Base-by-base conservation (phyloP, 768 basidiomycete species). In the Suillus tomentosus region DNA sequence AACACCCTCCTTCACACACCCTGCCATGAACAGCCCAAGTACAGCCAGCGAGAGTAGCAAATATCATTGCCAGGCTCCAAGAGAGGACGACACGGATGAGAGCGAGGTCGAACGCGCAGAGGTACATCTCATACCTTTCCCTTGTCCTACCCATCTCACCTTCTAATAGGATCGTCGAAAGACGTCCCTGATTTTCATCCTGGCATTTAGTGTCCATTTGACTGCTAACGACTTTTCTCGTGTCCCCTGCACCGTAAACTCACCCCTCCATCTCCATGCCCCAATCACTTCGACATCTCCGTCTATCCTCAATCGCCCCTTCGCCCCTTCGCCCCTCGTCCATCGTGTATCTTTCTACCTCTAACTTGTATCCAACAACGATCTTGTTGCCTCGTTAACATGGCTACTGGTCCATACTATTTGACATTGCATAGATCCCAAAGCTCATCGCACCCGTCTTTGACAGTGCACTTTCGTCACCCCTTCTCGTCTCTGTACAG, bases 151-250 rank as follows among this genome's bases (percentile, higher is more conserved):
- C 43, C 22, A 13, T 7, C 39, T 58, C 39, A 58, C 56, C 15
- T 17, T 19, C 19, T 51, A 27, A 42, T 63, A 77, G 74, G 72
- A 73, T 40, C 19, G 36, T 22, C 70, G 77, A 50, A 78, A 71
- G 64, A 77, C 77, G 15, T 68, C 72, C 5, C 68, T 76, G 0
- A 17, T 27, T 27, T 22, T 8, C 6, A 15, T 51, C 50, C 22
- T 48, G 1, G 47, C 47, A 9, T 24, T 22, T 50, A 50, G 22
- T 6, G 22, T 48, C 11, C 11, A 22, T 22, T 22, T 22, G 43
- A n/a, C 10, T 45, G 9, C 19, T 9, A 45, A 45, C 27, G 14
- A 7, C 14, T 50, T 15, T 45, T 45, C 1, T 45, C 3, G 1
- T 10, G 9, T 14, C 3, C 13, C 24, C 7, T 50, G 1, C 22